Conservation (phyloP, 2,329 filamentous ascomycete species). For the Colletotrichum musicola region DNA sequence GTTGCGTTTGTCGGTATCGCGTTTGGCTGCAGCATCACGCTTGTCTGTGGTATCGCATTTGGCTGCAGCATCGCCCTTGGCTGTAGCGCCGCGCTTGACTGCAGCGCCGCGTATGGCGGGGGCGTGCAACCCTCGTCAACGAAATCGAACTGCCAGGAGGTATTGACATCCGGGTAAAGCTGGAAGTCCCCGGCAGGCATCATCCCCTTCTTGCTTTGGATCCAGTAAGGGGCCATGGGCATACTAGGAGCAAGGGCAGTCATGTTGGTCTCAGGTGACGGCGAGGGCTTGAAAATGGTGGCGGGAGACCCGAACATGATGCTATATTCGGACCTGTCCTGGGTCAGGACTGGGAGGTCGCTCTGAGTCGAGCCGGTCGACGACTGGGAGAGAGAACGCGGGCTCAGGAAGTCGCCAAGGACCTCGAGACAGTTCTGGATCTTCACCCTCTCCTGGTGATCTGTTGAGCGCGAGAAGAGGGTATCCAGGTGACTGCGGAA, state of each 20-base stretch:
- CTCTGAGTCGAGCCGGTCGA: not conserved
- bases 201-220: not conserved
- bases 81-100: not conserved
- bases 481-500: not conserved
- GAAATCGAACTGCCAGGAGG: not conserved
- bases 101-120: not conserved
- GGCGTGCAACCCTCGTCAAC: not conserved
- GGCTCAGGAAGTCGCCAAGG: not conserved
- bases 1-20: too few species aligned
- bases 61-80: too few species aligned
- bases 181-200: not conserved
- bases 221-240: too few species aligned
- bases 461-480: rapidly evolving
- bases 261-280: not conserved
- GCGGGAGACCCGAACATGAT: not conserved
- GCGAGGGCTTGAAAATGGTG: not conserved
- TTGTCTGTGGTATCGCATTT: too few species aligned
- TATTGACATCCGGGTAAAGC: not conserved
- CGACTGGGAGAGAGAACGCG: not conserved
- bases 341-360: not conserved
- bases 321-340: not conserved
- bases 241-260: not conserved
- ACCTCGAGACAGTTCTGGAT: not conserved
- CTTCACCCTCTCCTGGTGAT: not conserved
- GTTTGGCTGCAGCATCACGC: too few species aligned